Base-by-base conservation (phyloP, 441 rosid genomes). In the Arabidopsis lyrata region DNA sequence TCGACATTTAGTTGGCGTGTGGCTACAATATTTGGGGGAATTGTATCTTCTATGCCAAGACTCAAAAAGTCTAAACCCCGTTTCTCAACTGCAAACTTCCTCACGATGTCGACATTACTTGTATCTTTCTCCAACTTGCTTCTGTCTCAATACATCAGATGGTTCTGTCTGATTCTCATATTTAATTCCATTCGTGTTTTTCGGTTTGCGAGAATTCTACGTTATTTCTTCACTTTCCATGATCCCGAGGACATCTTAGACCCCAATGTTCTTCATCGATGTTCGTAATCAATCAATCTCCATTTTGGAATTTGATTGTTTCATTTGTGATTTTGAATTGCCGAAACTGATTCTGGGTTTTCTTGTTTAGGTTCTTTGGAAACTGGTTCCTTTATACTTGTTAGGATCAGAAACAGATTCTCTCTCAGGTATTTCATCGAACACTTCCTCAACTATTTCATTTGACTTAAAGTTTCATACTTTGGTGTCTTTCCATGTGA, bases 361-460 rank as follows among this genome's bases (percentile, higher is more conserved):
- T 15, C 6, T 14, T 14, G 3, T 49, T 63, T 29, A 74, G 81
- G 76, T 49, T 78, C 39, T 69, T 55, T 50, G 71, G 81, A 53
- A 57, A 6, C 34, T 56, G 32, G 3, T 78, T 68, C 70, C 62
- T 68, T 20, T 55, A 2, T 63, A 15, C 54, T 18, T 49, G 1
- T 63, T 73, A 3, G 49, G 64, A 68, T 78, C 75, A 56, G 63
- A 49, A 3, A 20, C 2, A 31, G 57, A 64, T 6, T 69, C 63
- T 56, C 68, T 78, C 63, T 78, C 78, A 69, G 81, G 81, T 78
- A 78, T 70, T 61, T 63, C 72, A 13, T 66, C 52, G 63, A 70
- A 70, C 64, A 70, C 62, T 5, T 24, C 5, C 16, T 61, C 29
- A 41, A 42, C 39, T 24, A 12, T 60, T 53, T 32, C 24, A 7